Base-by-base conservation (phyloP, 2,329 filamentous ascomycete species). In the Colletotrichum orbiculare region DNA sequence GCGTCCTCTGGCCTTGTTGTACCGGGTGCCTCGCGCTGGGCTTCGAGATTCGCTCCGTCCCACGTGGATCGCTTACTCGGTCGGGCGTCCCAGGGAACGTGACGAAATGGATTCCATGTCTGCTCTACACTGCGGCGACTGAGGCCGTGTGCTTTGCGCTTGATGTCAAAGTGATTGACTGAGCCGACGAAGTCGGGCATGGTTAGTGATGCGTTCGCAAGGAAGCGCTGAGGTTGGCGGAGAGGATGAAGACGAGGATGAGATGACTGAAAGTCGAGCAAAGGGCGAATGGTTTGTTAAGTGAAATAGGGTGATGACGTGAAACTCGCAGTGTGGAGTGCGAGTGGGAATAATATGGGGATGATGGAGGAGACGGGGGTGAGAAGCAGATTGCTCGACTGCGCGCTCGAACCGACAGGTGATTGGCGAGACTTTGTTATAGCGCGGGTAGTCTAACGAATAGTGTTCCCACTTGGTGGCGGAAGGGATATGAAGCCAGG, bases 121-220 rank as follows among this genome's bases (percentile, higher is more conserved):
- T 79, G 75, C 60, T 78, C 76, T 38, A 39, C 34, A 58, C 75
- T 74, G 41, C 77, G 73, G 60, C 81, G 78, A 54, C 81, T 79
- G 47, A 82, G 70, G 25, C 68, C 74, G 64, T 81, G 79, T 64
- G 83, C 83, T 62, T 76, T 73, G 64, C 78, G 77, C 75, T 80
- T 84, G 67, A 81, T 78, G 56, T 73, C 75, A 69, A 77, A 81
- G 46, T 77, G 73, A 68, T 85, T 84, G 76, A 83, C 82, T 84
- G 73, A 66, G 41, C 63, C 63, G 52, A 53, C 17, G 42, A 57
- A 34, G 37, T 52, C 13, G 39, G 62, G 58, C 63, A 66, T 66
- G 33, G 47, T 66, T 54, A 66, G 63, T 34, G 54, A 63, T 5
- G 39, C 25, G 45, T 52, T 58, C 13, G 1, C 25, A 34, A 33